Percentiles rank a stretch among this genome's conserved stretches.
Conservation (phyloP, 345 rosid species). For the Gossypium rotundifolium region DNA sequence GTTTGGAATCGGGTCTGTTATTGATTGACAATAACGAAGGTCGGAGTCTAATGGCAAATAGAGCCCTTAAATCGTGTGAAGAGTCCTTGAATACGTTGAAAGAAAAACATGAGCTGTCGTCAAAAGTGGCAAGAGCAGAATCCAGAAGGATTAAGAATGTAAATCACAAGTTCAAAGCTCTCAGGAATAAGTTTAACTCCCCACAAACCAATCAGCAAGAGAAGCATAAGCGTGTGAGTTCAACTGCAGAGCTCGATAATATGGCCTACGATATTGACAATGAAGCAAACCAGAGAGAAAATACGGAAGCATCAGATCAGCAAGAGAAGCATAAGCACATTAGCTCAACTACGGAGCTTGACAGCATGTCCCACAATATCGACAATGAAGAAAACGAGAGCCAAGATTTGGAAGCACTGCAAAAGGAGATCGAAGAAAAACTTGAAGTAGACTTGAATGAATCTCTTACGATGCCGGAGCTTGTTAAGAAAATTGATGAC, state of each 20-base stretch:
- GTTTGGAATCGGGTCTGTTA: constrained; percentile 48
- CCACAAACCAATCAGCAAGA: constrained; percentile 12
- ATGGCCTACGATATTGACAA: constrained; percentile 8
- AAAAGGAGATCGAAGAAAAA: constrained; percentile 30
- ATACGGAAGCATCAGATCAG: neutral
- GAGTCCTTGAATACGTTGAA: constrained; percentile 49
- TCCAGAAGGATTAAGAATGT: constrained; percentile 41
- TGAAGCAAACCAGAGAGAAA: neutral
- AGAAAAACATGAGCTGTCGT: constrained; percentile 48
- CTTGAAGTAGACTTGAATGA: constrained; percentile 23
- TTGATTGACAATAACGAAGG: constrained; percentile 78
- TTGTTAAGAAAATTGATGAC: constrained; percentile 68
- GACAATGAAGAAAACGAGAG: neutral
- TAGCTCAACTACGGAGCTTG: constrained; percentile 15
- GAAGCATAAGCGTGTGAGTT: constrained; percentile 13
- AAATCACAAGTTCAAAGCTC: constrained; percentile 30
- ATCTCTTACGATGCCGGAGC: constrained; percentile 38
- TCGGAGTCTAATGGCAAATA: constrained; percentile 59
- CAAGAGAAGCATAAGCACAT: constrained; percentile 17
- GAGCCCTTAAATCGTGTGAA: constrained; percentile 68
- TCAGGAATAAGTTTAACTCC: constrained; percentile 28
- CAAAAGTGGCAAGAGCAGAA: constrained; percentile 46
- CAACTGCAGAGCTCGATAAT: constrained; percentile 13
- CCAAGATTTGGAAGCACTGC: constrained; percentile 20
- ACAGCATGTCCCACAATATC: constrained; percentile 6